Percentiles rank a stretch among this genome's conserved stretches.
phyloP scores from a whole-genome alignment of 2,329 filamentous ascomycete species.

The Pyrenochaeta sp. region DNA sequence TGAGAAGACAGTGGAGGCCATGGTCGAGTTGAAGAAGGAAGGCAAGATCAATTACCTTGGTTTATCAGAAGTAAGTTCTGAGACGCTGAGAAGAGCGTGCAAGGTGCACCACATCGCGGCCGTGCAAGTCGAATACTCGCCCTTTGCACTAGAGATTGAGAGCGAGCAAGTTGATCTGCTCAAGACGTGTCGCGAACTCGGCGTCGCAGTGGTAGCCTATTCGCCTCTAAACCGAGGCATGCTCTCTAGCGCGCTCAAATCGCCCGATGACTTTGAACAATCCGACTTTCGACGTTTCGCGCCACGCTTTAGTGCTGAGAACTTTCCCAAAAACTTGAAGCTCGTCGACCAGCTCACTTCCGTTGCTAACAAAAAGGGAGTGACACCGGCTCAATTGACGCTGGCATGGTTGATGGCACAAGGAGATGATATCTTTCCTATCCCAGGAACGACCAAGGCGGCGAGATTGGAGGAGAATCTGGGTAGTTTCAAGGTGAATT shows the following conservation, averaged over 20 bases:
- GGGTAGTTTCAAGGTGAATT: conserved; percentile 31
- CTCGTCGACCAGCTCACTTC: conserved; percentile 41
- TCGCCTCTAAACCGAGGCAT: conserved; percentile 49
- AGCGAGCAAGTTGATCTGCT: conserved; percentile 46
- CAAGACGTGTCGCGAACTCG: conserved; percentile 54
- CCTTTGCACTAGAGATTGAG: conserved; percentile 60
- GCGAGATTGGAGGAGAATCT: conserved; percentile 45
- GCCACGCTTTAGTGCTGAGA: conserved; percentile 55
- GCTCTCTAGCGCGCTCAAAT: conserved; percentile 34
- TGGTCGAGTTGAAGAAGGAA: conserved; percentile 65
- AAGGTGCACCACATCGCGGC: conserved; percentile 58
- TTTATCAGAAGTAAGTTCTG: conserved; percentile 55
- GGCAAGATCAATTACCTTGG: conserved; percentile 61
- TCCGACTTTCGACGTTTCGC: conserved; percentile 31
- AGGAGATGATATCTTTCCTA: conserved; percentile 64
- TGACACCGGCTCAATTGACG: conserved; percentile 66
- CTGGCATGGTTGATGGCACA: conserved; percentile 52
- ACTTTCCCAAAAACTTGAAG: conserved; percentile 48
- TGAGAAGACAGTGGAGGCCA: conserved; percentile 59
- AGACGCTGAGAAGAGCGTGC: conserved; percentile 59
- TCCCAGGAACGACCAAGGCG: conserved; percentile 56
- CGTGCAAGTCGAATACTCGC: conserved; percentile 62
- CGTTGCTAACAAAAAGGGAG: conserved; percentile 58
- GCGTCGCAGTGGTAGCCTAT: conserved; percentile 52
- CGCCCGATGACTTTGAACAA: conserved; percentile 57